phyloP scores from a whole-genome alignment of 163 green algal genomes.

The Scenedesmus sp. region DNA sequence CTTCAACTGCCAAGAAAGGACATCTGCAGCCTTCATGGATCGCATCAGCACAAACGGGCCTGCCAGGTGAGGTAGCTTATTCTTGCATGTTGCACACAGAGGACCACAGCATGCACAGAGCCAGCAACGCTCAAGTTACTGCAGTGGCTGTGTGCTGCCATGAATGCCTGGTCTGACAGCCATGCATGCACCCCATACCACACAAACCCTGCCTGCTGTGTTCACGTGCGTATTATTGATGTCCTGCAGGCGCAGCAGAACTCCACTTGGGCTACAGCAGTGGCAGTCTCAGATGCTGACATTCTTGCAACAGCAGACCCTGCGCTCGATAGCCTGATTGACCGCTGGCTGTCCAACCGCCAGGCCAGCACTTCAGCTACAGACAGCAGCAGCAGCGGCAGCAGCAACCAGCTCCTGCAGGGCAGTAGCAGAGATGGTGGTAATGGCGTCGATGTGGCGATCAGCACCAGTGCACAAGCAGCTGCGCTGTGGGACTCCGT shows the following conservation, averaged over 20 bases:
- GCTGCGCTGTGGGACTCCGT: constrained; percentile 1
- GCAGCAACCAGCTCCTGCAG: background rate
- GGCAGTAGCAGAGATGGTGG: background rate
- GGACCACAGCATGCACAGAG: too few relatives aligned
- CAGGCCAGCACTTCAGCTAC: constrained; percentile 25
- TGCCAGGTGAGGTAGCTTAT: background rate
- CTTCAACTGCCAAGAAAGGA: background rate
- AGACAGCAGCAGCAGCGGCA: background rate
- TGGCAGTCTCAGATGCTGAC: constrained; percentile 12
- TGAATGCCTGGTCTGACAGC: background rate
- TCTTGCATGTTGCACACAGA: too few relatives aligned
- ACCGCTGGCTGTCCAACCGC: constrained; percentile 37
- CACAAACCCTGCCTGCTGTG: background rate
- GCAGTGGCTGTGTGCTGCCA: background rate
- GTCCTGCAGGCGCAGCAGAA: background rate
- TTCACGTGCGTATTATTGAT: background rate
- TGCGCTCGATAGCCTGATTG: constrained; percentile 27
- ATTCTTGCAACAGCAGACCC: constrained; percentile 16
- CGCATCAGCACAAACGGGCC: background rate
- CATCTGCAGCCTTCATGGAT: background rate
- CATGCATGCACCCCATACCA: background rate
- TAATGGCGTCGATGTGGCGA: background rate
- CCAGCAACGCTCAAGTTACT: too few relatives aligned
- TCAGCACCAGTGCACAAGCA: background rate
- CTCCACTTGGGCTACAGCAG: background rate